These are phyloP conservation scores for Trichosporon coremiiforme DNA, from an alignment of 1,284 basidiomycete genomes.

Conservation along the genomic window DNA sequence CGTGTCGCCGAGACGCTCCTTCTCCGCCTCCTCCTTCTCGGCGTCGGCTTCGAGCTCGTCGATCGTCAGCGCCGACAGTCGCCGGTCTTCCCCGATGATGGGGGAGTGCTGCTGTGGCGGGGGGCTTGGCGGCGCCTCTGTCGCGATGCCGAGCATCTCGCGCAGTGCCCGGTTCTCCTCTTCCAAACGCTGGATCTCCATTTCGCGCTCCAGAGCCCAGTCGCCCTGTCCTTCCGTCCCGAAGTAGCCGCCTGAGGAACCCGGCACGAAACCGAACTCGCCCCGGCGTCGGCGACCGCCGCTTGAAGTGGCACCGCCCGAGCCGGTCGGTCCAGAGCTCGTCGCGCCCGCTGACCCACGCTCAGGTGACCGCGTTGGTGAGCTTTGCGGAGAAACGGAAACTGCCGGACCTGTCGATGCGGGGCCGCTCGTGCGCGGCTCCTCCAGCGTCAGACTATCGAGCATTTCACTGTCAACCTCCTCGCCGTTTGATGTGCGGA, in stretches of 20 bases:
- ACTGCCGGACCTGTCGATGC: not conserved
- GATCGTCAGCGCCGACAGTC: conserved; percentile 46
- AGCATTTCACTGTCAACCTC: conserved; percentile 43
- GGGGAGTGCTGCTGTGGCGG: conserved; percentile 27
- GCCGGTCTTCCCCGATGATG: conserved; percentile 24
- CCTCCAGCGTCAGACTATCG: conserved; percentile 8
- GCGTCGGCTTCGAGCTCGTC: conserved; percentile 49
- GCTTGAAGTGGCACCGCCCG: not conserved
- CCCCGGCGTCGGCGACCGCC: conserved; percentile 21
- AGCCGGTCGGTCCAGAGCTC: not conserved
- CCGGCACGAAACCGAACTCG: conserved; percentile 45
- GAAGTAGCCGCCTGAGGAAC: conserved; percentile 50
- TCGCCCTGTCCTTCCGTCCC: conserved; percentile 61
- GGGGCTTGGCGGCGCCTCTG: conserved; percentile 35
- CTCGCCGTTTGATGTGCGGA: conserved; percentile 72
- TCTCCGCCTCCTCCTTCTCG: conserved; percentile 40
- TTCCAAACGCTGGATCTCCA: conserved; percentile 75
- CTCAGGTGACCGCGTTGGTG: conserved; percentile 14
- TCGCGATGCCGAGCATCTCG: conserved; percentile 67
- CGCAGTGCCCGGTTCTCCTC: conserved; percentile 78
- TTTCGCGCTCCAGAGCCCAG: conserved; percentile 81
- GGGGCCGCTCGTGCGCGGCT: not conserved
- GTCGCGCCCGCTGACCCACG: not conserved
- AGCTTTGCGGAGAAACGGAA: not conserved
- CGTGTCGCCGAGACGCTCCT: conserved; percentile 18